A percentile compares a stretch with the other conserved stretches of the same genome.
Conservation (phyloP, 208 protist genomes). For the Wallacemonas rigidus region DNA sequence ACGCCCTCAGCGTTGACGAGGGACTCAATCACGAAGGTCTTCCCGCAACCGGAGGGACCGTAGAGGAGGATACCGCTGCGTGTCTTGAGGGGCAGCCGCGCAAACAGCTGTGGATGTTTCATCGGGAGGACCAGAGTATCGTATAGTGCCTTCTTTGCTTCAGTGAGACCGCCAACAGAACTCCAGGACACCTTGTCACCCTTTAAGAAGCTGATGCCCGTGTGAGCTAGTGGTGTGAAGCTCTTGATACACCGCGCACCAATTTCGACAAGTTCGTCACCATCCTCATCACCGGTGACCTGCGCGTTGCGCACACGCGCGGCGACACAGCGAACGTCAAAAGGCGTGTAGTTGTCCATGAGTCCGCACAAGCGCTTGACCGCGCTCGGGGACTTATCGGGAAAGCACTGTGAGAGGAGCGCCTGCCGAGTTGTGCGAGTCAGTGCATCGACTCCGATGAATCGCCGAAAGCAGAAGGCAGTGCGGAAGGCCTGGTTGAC, state of each 20-base stretch:
- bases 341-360: constrained; percentile 91
- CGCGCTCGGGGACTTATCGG: constrained; percentile 22
- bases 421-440: constrained; percentile 44
- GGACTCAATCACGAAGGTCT: constrained; percentile 87
- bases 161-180: constrained; percentile 89
- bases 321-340: constrained; percentile 71
- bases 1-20: constrained; percentile 78
- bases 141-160: constrained; percentile 94
- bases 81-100: constrained; percentile 86
- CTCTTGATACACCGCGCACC: constrained; percentile 38
- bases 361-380: constrained; percentile 23
- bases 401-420: constrained; percentile 67
- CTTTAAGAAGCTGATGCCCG: constrained; percentile 77
- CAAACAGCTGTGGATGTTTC: constrained; percentile 92
- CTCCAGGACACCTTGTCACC: constrained; percentile 71
- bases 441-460: constrained; percentile 66
- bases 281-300: constrained; percentile 25
- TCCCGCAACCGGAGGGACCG: constrained; percentile 92
- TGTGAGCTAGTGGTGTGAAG: constrained; percentile 85
- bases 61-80: constrained; percentile 93
- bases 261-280: constrained; percentile 24
- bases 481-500: constrained; percentile 70
- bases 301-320: constrained; percentile 38
- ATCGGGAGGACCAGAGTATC: constrained; percentile 96
- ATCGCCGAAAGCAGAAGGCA: constrained; percentile 61